Conservation (phyloP, 78 protist genomes). For the Dictyostelium capitatum region DNA sequence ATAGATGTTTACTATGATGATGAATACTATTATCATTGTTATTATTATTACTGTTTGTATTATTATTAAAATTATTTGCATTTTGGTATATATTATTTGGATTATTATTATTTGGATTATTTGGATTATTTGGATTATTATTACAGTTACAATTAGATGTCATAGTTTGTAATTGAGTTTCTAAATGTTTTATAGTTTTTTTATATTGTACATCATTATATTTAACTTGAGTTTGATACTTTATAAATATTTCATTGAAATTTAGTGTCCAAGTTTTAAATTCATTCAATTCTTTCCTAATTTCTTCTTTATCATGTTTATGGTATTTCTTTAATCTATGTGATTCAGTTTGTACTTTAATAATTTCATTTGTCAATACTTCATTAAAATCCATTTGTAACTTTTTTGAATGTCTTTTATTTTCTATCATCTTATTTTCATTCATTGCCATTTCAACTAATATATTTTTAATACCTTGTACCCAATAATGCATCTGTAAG, state of each 20-base stretch:
- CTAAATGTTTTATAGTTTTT: conserved; percentile 7
- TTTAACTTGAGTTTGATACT: background rate
- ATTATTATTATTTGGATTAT: background rate
- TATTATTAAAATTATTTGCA: background rate
- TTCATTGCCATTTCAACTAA: conserved; percentile 34
- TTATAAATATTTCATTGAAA: background rate
- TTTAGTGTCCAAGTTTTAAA: background rate
- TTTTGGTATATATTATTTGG: background rate
- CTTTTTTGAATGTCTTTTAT: conserved; percentile 10
- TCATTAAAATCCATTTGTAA: conserved; percentile 8
- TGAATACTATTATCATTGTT: background rate
- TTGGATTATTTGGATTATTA: background rate
- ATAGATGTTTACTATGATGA: background rate
- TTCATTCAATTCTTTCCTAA: conserved; percentile 12
- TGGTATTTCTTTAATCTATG: conserved; percentile 1
- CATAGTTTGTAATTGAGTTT: background rate
- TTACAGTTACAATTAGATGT: background rate
- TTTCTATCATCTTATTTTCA: background rate
- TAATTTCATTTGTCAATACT: background rate
- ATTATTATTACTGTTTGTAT: background rate
- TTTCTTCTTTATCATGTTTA: background rate
- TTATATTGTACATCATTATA: background rate
- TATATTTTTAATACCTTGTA: conserved; percentile 56
- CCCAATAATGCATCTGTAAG: conserved; percentile 69
- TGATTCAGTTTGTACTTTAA: background rate